Evolutionary conservation across 2,329 filamentous ascomycete species (phyloP).

Genomic region (Fusarium staphyleae): DNA sequence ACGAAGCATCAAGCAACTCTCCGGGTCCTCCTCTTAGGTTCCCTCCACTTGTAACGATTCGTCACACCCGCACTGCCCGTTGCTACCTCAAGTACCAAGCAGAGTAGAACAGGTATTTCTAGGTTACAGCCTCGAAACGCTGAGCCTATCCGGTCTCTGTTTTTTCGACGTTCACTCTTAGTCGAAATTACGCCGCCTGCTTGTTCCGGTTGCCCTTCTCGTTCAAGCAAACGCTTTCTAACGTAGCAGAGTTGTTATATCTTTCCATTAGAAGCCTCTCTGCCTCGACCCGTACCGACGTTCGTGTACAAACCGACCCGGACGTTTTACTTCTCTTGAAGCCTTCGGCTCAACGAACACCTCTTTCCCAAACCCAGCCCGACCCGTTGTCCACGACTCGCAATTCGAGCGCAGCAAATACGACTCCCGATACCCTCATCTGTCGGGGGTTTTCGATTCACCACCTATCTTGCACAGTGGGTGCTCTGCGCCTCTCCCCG

Average conservation of each 20-base stretch:
- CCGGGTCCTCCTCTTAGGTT: conserved; percentile 6
- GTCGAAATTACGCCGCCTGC: conserved; percentile 25
- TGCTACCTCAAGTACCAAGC: conserved; percentile 4
- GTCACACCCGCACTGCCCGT: conserved; percentile 18
- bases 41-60: conserved; percentile 28
- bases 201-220: conserved; percentile 24
- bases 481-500: conserved; percentile 38
- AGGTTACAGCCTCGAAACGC: conserved; percentile 32
- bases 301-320: conserved; percentile 18
- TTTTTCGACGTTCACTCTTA: conserved; percentile 17
- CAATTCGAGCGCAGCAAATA: conserved; percentile 21
- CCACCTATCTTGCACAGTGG: conserved; percentile 31
- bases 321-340: conserved; percentile 12
- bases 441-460: conserved; percentile 32
- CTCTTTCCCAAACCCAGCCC: conserved; percentile 6
- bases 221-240: conserved; percentile 21
- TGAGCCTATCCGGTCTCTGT: conserved; percentile 25
- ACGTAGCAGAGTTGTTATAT: conserved; percentile 17
- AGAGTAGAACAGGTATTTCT: not conserved
- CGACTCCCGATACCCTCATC: conserved; percentile 30
- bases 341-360: conserved; percentile 30
- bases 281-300: conserved; percentile 10
- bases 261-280: conserved; percentile 2
- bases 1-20: conserved; percentile 27
- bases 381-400: conserved; percentile 18